Percentiles rank a stretch among this genome's conserved stretches.
Evolutionary conservation across 2,329 filamentous ascomycete genomes (phyloP).

Genomic region (Penicillium concentricum): DNA sequence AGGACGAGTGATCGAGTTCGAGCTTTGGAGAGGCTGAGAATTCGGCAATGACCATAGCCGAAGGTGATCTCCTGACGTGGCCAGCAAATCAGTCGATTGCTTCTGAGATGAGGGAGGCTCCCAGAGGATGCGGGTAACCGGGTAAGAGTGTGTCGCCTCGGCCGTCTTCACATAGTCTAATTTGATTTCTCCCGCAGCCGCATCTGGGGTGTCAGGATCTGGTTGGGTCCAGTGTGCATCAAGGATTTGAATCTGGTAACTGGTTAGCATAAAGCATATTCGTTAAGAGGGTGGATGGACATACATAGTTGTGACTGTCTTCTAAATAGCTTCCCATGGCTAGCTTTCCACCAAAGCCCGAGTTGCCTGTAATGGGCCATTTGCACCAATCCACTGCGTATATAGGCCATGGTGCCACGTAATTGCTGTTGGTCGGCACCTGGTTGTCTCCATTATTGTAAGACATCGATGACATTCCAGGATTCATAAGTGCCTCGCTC

Average conservation of each 20-base stretch:
- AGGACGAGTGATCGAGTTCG: slow-evolving; percentile 69
- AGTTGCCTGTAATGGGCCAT: slow-evolving; percentile 71
- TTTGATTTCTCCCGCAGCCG: slow-evolving; percentile 60
- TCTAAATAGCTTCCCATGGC: slow-evolving; percentile 95
- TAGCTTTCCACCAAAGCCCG: slow-evolving; percentile 78
- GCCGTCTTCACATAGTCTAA: slow-evolving; percentile 92
- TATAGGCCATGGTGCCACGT: slow-evolving; percentile 88
- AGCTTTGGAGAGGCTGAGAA: slow-evolving; percentile 57
- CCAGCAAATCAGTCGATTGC: slow-evolving; percentile 89
- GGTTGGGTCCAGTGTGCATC: slow-evolving; percentile 78
- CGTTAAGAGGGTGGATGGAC: slow-evolving; percentile 32
- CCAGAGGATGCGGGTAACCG: slow-evolving; percentile 92
- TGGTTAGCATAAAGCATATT: slow-evolving; percentile 14
- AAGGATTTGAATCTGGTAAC: slow-evolving; percentile 84
- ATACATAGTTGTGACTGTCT: slow-evolving; percentile 94
- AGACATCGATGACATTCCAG: slow-evolving; percentile 48
- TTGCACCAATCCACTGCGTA: slow-evolving; percentile 99
- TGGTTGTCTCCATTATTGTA: slow-evolving; percentile 64
- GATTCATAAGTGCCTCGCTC: slow-evolving; percentile 66
- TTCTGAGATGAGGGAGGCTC: slow-evolving; percentile 94
- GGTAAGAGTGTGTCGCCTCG: slow-evolving; percentile 96
- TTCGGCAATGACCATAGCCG: slow-evolving; percentile 86
- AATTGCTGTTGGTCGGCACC: slow-evolving; percentile 78
- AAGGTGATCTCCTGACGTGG: slow-evolving; percentile 92
- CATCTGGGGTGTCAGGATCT: slow-evolving; percentile 66